Evolutionary conservation across 2,329 filamentous ascomycete species (phyloP), one percentile per base, ranked within the genome.

Genomic region (Penicillium glabrum): DNA sequence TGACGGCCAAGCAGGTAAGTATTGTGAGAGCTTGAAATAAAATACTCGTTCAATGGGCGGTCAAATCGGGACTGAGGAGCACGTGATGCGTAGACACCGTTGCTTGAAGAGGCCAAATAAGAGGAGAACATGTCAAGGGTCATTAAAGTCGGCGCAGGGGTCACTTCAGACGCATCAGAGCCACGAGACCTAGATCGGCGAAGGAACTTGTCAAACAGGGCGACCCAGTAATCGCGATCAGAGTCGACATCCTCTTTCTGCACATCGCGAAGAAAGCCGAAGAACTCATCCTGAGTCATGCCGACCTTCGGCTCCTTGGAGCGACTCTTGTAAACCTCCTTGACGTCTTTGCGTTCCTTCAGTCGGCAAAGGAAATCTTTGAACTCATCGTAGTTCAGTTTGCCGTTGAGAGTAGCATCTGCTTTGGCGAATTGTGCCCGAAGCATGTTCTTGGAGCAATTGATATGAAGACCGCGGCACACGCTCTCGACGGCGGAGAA

Each of bases 11-110:
- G 82, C 1, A 99, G 86, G 69, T 99, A 99, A 0, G 95, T 99
- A 75, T 99, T 99, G 81, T 99, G 95, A 1, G 95, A 98, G 78
- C 93, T 97, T 1, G 93, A 98, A 64, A 99, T 95, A 79, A 92
- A 97, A 75, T 99, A 99, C 71, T 98, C 93, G 71, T 96, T 96
- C 72, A 98, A 80, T 0, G 95, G 95, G 24, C 90, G 86, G 69
- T 96, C 87, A 53, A 97, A 85, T 6, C 79, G 79, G 54, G 86
- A 85, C 27, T 85, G 77, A 13, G 83, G 75, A n/a, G 85, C 83
- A 59, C 83, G 81, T 43, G 83, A 82, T 27, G 83, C 77, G 43
- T 91, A 82, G 2, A 89, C 82, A 2, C 85, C 81, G 68, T 96
- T 96, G 65, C 86, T 83, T 45, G 84, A 83, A 0, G 91, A 96